Base-by-base conservation (phyloP, 768 basidiomycete species). In the Russula olivacea region DNA sequence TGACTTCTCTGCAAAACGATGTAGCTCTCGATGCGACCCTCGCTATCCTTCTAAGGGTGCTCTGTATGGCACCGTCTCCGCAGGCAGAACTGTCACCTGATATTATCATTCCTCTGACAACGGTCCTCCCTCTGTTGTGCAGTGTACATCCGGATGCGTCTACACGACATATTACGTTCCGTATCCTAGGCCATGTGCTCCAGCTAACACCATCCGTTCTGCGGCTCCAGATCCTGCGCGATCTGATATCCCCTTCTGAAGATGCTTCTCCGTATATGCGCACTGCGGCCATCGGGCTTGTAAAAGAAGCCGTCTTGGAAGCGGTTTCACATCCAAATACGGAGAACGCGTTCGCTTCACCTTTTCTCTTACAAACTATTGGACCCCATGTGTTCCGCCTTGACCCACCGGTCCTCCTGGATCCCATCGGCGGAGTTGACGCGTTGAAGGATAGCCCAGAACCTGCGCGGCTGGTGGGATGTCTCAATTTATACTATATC, bases 401-500 rank as follows among this genome's bases (percentile, higher is more conserved):
- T 0, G 77, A 80, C 59, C 83, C 87, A 0, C 76, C 78, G 0
- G 81, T 83, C 63, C 71, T 85, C 17, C 80, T 89, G 34, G 38
- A 49, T 3, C 58, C 69, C 4, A 63, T 71, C 11, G 51, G 34
- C 14, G 55, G 57, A 23, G 21, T 68, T 28, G 71, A 73, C 6
- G 72, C 77, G 15, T 80, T 81, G 43, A 75, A 89, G 17, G 74
- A 80, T 28, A 81, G 81, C 0, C 73, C 80, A 10, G 89, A 91
- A 68, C 75, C 83, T n/a, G 68, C 78, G 23, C 76, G 89, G 47
- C 74, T 92, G 25, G 78, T 81, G 0, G 88, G 90, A 64, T 84
- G 81, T 64, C 74, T 92, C 6, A 81, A 83, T 19, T 78, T 91
- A 55, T 88, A 86, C 69, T 90, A 87, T 66, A 77, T 87, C 38